Percentiles rank a stretch among this genome's conserved stretches.
Conservation (phyloP, 2,329 filamentous ascomycete species). For the Plenodomus tracheiphilus region DNA sequence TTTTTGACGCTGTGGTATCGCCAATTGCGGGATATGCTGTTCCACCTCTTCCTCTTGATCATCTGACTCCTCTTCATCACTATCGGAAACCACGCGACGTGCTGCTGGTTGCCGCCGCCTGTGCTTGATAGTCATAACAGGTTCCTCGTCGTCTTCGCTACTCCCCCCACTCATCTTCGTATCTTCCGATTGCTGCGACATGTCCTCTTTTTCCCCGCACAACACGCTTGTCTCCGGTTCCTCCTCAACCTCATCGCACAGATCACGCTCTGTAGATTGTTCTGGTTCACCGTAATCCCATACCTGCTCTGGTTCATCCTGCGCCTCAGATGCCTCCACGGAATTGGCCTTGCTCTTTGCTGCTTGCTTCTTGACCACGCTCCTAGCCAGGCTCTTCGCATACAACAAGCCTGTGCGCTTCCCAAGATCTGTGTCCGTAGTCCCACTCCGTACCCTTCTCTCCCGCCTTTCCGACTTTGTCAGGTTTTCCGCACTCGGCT, state of each 20-base stretch:
- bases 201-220: constrained; percentile 29
- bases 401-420: constrained; percentile 24
- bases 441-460: constrained; percentile 18
- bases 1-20: constrained; percentile 2
- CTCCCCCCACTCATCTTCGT: constrained; percentile 9
- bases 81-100: constrained; percentile 25
- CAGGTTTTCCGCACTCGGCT: constrained; percentile 34
- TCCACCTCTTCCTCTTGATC: background rate
- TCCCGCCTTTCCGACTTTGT: constrained; percentile 32
- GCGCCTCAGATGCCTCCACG: constrained; percentile 12
- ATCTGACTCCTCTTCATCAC: constrained; percentile 22
- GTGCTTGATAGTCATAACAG: constrained; percentile 23
- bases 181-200: constrained; percentile 1
- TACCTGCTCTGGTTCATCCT: constrained; percentile 11
- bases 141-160: constrained; percentile 34
- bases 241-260: constrained; percentile 17
- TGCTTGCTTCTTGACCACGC: constrained; percentile 24
- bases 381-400: constrained; percentile 35
- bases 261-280: constrained; percentile 2
- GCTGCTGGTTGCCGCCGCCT: constrained; percentile 17
- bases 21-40: background rate
- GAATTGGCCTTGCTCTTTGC: constrained; percentile 19
- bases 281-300: constrained; percentile 6
- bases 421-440: constrained; percentile 18
- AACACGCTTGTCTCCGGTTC: constrained; percentile 35